Base-by-base conservation (phyloP, 257 asterid genomes). In the Solanum lycopersicoides region DNA sequence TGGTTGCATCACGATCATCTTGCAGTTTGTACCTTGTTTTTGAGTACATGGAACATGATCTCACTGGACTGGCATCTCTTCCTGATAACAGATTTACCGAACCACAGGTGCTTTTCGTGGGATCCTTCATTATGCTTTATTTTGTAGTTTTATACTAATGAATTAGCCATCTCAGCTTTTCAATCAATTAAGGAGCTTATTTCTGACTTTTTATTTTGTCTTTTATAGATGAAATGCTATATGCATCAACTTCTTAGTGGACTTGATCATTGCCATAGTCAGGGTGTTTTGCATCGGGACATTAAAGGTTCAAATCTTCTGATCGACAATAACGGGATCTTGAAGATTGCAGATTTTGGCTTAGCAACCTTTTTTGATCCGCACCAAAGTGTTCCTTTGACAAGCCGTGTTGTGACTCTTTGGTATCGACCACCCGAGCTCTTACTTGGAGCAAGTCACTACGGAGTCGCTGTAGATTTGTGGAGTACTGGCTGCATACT, bases 401-500 rank as follows among this genome's bases (percentile, higher is more conserved):
- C 99, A 37, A 96, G 98, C 92, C 99, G 98, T 32, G 99, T 96
- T 59, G 99, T 96, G 88, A 96, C 99, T 73, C 89, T 96, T 77
- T 96, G 99, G 99, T 96, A 96, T 92, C 95, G 99, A 75, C 98
- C 99, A 35, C 98, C 98, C n/a, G 99, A 96, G 88, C 99, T 96
- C 79, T 88, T 96, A 88, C 96, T 95, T 11, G 99, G 99, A 63
- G 95, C 98, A 39, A 92, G 89, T 86, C 94, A 94, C 35, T 96
- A 96, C 41, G 98, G 98, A 85, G 96, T 92, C 89, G 97, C 95
- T 9, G 97, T 96, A 72, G 99, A 96, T 90, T 89, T 96, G 71
- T 96, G 99, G 99, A 96, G 99, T 83, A 83, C 95, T 32, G 99
- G 99, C 72, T 96, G 99, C 89, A 93, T 96, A 82, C 98, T 95